Base-by-base conservation (phyloP, 805 yeast species). In the Jamesozyma gamospora region DNA sequence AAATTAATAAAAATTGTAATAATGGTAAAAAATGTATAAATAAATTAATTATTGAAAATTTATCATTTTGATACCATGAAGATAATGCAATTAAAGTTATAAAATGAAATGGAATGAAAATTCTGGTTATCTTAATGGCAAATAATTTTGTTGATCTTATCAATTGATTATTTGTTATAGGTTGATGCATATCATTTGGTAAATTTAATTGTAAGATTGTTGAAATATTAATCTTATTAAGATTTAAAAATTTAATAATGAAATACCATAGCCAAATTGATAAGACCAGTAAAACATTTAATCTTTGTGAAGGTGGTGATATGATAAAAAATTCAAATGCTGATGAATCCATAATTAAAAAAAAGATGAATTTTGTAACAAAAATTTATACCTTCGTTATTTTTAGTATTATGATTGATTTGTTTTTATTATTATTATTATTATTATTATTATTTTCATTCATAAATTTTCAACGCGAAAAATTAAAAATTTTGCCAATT, bases 261-360 rank as follows among this genome's bases (percentile, higher is more conserved):
- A 64, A 39, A 34, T 62, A 66, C 84, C 84, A 79, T 18, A 77
- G 52, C 56, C 72, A 66, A 4, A 70, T 52, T 4, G 80, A 82
- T 4, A 68, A 36, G 41, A 72, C 65, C 3, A 77, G 45, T 14
- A 77, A 58, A 3, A 73, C 48, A 13, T 77, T 58, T 34, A 76
- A 67, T 34, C 79, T 52, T 47, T 67, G 72, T 1, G 79, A 75
- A n/a, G 70, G 52, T 1, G 79, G 79, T 12, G 31, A 24, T 12
- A 16, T 10, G 5, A 38, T 12, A 15, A 26, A 13, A n/a, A 12
- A 27, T 12, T 27, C 28, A 27, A n/a, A 21, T 21, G 24, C 5
- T 21, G 24, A 21, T 21, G 24, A 21, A 21, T 21, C 5, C 5
- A 21, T 21, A 21, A 21, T 6, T 21, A 21, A 21, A 21, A 21